Evolutionary conservation across 768 basidiomycete genomes (phyloP), one percentile per base, ranked within the genome.

Genomic region (Xanthoconium stramineum): DNA sequence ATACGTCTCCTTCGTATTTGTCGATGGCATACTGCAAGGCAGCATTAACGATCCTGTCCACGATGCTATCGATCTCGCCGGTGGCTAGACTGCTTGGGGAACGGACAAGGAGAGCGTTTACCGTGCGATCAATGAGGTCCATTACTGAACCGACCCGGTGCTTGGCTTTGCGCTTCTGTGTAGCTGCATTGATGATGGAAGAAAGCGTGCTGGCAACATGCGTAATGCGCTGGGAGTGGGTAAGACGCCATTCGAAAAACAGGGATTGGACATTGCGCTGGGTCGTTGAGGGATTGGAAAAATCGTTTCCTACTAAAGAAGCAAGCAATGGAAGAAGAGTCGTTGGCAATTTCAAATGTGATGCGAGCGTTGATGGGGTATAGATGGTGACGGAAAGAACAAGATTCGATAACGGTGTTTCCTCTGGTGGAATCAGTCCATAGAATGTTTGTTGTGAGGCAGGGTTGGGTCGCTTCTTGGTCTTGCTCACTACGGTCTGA

Each of bases 221-320:
- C n/a, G 75, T 76, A 60, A 92, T 86, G 36, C 90, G 84, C 66
- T 89, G 85, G 32, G 76, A 71, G 35, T 78, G 68, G 0, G 82
- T 79, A 24, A 86, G 72, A 24, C 75, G 72, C 36, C 80, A 76
- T 46, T 88, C 84, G 64, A 91, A 93, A 67, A 93, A 90, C 24
- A 88, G 63, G 0, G 74, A 76, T 65, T 84, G 86, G 10, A 82
- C 73, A 56, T 76, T 79, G 42, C 77, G 79, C 20, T 76, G 76
- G 39, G 75, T 74, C 8, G 78, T 73, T 45, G 81, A 78, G 11
- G 65, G 77, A 47, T 78, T 79, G 0, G 88, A 81, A 65, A 83
- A 93, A 68, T 93, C 91, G 63, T 92, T 92, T 47, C 91, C 91
- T 5, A 91, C 81, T 17, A 93, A 73, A 11, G 91, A 87, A 19